Base-by-base conservation (phyloP, 805 yeast genomes). In the Yarrowia sp. region DNA sequence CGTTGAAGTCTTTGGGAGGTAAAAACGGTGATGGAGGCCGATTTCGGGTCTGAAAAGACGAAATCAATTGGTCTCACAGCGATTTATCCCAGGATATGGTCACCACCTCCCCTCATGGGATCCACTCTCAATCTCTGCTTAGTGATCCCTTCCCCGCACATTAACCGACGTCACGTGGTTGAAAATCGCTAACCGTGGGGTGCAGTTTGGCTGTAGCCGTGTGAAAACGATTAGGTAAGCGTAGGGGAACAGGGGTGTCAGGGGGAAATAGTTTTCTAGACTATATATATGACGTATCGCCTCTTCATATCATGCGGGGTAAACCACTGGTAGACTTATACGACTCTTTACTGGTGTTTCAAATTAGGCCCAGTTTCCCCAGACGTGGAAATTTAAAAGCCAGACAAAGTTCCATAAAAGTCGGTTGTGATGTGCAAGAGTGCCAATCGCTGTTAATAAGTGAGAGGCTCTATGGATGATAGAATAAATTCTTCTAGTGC, bases 61-160 rank as follows among this genome's bases (percentile, higher is more conserved):
- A 9, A 5, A 9, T 15, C 2, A 8, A 26, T 26, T 5, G 11
- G 9, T 48, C 10, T 11, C 11, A 3, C 32, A 26, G 32, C 7
- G 7, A 26, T 26, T 26, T 26, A 26, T 19, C 35, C 15, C 35
- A 46, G 15, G 32, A 46, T 22, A 26, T 15, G 32, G 32, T 26
- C 32, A 26, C 32, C 32, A 26, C 32, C 32, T 26, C 32, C 32
- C 7, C 7, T 26, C 32, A 26, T 26, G 32, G 32, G 32, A 26
- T 2, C 8, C 40, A 38, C 58, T 5, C 43, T 16, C 2, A 14
- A 36, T 14, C 55, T 32, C 15, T 52, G 45, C 45, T 53, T 53
- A 53, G 58, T 53, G 43, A 53, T 36, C 58, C 8, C 45, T 38
- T 38, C 59, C 59, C 59, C 59, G 59, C 59, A 40, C 46, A 53